Evolutionary conservation across 2,329 filamentous ascomycete species (phyloP).

Genomic region (Neospermospora avenae): DNA sequence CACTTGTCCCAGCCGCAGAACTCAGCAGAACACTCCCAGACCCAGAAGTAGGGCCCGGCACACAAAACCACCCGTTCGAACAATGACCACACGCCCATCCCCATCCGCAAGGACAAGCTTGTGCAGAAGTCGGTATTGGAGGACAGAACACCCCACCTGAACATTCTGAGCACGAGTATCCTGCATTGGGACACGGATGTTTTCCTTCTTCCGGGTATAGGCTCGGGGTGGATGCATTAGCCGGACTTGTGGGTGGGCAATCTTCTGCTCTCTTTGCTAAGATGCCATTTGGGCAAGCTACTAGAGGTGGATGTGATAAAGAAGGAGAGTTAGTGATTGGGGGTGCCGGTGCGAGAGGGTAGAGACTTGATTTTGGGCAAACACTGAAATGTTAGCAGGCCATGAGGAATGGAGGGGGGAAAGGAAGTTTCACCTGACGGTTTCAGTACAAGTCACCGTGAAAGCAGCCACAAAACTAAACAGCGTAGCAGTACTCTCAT

Average conservation of each 20-base stretch:
- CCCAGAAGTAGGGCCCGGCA: slow-evolving; percentile 13
- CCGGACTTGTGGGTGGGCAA: slow-evolving; percentile 1
- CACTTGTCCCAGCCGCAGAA: slow-evolving; percentile 6
- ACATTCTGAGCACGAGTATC: slow-evolving; percentile 23
- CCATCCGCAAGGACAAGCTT: slow-evolving; percentile 19
- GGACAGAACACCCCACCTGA: slow-evolving; percentile 23
- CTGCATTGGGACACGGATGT: slow-evolving; percentile 22
- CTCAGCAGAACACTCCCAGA: background rate
- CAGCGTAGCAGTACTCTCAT: slow-evolving; percentile 23
- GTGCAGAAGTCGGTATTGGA: slow-evolving; percentile 18
- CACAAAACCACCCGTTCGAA: slow-evolving; percentile 15
- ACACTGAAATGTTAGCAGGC: slow-evolving; percentile 3
- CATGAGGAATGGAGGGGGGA: background rate
- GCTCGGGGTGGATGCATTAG: background rate
- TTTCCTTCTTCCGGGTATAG: background rate
- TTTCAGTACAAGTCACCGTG: slow-evolving; percentile 27
- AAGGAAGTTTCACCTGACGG: slow-evolving; percentile 16
- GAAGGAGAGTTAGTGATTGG: background rate
- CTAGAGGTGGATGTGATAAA: background rate
- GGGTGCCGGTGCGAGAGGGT: background rate
- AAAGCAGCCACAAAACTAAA: slow-evolving; percentile 23
- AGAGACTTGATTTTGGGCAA: slow-evolving; percentile 9
- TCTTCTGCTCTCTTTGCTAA: slow-evolving; percentile 16
- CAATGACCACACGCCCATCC: slow-evolving; percentile 24
- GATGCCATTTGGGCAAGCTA: slow-evolving; percentile 15